Conservation (phyloP, 495 filamentous ascomycete species). For the Tuber aestivum region DNA sequence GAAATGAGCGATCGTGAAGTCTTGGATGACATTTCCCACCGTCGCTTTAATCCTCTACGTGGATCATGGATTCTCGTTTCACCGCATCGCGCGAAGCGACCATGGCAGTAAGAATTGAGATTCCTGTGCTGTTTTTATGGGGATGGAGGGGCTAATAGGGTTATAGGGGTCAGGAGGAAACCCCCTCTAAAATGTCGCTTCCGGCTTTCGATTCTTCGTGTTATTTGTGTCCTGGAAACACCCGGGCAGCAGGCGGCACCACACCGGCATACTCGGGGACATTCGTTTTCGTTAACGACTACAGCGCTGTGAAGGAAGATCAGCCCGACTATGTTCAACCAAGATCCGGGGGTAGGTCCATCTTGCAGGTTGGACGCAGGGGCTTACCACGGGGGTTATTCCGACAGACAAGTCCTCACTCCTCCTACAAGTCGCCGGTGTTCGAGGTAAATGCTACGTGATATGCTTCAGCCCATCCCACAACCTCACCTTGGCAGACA, state of each 20-base stretch:
- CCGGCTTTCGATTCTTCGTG: conserved; percentile 79
- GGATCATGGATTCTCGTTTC: conserved; percentile 90
- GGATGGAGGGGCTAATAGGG: conserved; percentile 3
- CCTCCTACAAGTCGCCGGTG: conserved; percentile 75
- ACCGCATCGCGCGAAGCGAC: conserved; percentile 89
- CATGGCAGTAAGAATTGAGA: conserved; percentile 78
- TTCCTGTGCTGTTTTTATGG: background rate
- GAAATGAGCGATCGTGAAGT: conserved; percentile 45
- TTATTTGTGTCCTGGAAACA: conserved; percentile 94
- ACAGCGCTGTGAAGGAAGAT: conserved; percentile 90
- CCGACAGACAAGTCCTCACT: conserved; percentile 51
- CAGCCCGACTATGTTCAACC: conserved; percentile 64
- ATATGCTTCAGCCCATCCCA: conserved; percentile 86
- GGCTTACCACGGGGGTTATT: background rate
- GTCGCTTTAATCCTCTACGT: conserved; percentile 85
- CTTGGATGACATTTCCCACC: conserved; percentile 93
- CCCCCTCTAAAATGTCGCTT: conserved; percentile 65
- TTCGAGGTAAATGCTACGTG: conserved; percentile 96
- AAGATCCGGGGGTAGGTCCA: conserved; percentile 41
- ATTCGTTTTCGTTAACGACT: conserved; percentile 96
- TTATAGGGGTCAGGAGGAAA: conserved; percentile 81
- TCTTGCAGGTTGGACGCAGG: conserved; percentile 41
- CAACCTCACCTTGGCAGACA: conserved; percentile 85
- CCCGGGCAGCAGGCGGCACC: conserved; percentile 77
- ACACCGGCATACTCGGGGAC: conserved; percentile 84